Percentiles rank a stretch among this genome's conserved stretches.
Conservation (phyloP, 1,284 basidiomycete genomes). For the Austroboletus novae-zelandiae region DNA sequence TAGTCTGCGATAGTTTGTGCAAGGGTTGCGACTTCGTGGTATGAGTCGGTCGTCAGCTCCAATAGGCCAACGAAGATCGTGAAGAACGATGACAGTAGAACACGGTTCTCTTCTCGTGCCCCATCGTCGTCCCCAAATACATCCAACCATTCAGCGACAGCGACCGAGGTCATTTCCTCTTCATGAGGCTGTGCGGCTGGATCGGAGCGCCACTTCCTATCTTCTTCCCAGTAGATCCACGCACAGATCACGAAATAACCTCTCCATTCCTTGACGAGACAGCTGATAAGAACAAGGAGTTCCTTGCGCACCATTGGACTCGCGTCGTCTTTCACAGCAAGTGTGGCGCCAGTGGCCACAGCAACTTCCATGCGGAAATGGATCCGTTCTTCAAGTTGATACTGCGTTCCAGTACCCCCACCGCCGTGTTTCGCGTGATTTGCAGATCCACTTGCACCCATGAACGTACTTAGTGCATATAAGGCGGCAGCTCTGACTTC, state of each 20-base stretch:
- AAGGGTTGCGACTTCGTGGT: conserved; percentile 87
- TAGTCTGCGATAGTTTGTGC: conserved; percentile 94
- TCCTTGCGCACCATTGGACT: conserved; percentile 97
- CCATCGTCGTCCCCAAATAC: conserved; percentile 64
- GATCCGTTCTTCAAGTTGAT: conserved; percentile 76
- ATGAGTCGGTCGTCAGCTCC: conserved; percentile 91
- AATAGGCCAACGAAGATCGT: conserved; percentile 89
- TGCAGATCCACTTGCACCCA: conserved; percentile 83
- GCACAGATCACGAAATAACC: conserved; percentile 96
- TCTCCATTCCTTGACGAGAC: conserved; percentile 93
- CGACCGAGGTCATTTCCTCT: conserved; percentile 65
- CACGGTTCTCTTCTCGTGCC: conserved; percentile 75
- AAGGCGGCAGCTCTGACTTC: conserved; percentile 92
- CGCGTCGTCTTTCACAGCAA: conserved; percentile 90
- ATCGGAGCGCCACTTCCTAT: conserved; percentile 53
- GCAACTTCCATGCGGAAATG: conserved; percentile 81
- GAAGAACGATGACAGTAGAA: conserved; percentile 86
- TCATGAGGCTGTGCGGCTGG: conserved; percentile 42
- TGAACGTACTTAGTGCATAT: conserved; percentile 91
- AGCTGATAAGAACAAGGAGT: conserved; percentile 87
- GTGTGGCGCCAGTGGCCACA: conserved; percentile 70
- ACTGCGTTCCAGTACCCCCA: conserved; percentile 84
- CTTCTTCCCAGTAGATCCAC: conserved; percentile 93
- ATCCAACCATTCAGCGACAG: conserved; percentile 78
- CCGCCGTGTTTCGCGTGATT: conserved; percentile 70